phyloP scores from a whole-genome alignment of 208 protist genomes.

The Wallacemonas collosoma region DNA sequence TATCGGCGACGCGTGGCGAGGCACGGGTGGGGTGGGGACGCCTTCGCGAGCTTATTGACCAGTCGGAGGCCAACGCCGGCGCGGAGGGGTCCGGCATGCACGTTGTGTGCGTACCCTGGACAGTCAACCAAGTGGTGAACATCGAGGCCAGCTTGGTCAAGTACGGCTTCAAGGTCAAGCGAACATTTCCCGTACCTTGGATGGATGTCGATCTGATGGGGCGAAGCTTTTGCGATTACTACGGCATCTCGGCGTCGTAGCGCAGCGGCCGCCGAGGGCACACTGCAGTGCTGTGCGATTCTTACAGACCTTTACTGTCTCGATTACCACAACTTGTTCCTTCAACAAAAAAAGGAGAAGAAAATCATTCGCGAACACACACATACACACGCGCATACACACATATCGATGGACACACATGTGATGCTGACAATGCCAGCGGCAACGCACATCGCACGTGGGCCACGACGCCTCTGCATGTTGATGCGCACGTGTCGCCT shows the following conservation, averaged over 20 bases:
- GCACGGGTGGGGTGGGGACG: slow-evolving; percentile 77
- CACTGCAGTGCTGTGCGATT: not conserved
- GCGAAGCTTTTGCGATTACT: slow-evolving; percentile 79
- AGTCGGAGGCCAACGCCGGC: slow-evolving; percentile 8
- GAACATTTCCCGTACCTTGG: slow-evolving; percentile 79
- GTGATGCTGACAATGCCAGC: too few relatives aligned
- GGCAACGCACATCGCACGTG: too few relatives aligned
- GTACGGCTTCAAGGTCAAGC: slow-evolving; percentile 71
- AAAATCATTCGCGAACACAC: not conserved
- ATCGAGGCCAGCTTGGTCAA: slow-evolving; percentile 86
- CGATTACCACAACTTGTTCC: too few relatives aligned
- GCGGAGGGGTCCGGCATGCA: slow-evolving; percentile 27
- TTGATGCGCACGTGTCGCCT: too few relatives aligned
- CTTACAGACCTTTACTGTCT: too few relatives aligned
- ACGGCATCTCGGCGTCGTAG: slow-evolving; percentile 25
- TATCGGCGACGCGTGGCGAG: slow-evolving; percentile 83
- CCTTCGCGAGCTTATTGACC: slow-evolving; percentile 73
- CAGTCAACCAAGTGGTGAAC: slow-evolving; percentile 86
- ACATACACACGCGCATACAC: not conserved
- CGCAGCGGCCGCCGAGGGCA: not conserved
- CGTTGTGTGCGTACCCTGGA: slow-evolving; percentile 85
- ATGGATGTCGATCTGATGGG: slow-evolving; percentile 79
- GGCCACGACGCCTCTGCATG: too few relatives aligned
- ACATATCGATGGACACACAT: too few relatives aligned
- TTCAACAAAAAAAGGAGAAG: not conserved